phyloP scores from a whole-genome alignment of 352 stramenopile genomes.

The Blastocystis sp. region DNA sequence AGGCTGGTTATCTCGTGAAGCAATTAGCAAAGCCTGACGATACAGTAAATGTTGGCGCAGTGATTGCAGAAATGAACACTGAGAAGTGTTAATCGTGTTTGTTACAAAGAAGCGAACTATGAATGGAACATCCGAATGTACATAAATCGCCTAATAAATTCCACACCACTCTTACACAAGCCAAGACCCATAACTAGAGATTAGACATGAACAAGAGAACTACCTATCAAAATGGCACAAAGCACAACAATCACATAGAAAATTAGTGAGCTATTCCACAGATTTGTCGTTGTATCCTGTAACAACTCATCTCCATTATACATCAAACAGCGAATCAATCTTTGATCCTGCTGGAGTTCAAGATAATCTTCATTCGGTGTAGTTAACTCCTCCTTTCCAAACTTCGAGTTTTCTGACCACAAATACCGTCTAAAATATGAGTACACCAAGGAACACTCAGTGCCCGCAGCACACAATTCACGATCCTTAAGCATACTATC shows the following conservation, averaged over 20 bases:
- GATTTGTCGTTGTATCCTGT: neutral
- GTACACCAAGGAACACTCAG: neutral
- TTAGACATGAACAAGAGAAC: neutral
- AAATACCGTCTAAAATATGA: neutral
- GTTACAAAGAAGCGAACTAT: neutral
- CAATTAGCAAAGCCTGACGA: constrained; percentile 32
- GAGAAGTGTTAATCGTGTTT: constrained; percentile 22
- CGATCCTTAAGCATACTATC: neutral
- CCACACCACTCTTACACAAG: neutral
- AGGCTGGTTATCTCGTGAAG: constrained; percentile 45
- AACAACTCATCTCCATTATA: neutral
- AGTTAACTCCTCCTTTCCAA: neutral
- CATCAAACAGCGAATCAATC: neutral
- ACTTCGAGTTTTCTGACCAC: neutral
- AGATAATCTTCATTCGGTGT: neutral
- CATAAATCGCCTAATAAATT: neutral
- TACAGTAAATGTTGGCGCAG: constrained; percentile 25
- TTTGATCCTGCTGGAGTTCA: neutral
- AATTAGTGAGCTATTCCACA: neutral
- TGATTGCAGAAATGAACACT: constrained; percentile 41
- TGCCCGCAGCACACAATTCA: neutral
- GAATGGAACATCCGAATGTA: neutral
- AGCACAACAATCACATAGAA: neutral
- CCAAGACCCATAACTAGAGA: neutral
- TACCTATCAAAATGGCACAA: neutral